These are phyloP conservation scores for Blastobotrys serpentis DNA, from an alignment of 1,139 yeast species.

Conservation along the genomic window DNA sequence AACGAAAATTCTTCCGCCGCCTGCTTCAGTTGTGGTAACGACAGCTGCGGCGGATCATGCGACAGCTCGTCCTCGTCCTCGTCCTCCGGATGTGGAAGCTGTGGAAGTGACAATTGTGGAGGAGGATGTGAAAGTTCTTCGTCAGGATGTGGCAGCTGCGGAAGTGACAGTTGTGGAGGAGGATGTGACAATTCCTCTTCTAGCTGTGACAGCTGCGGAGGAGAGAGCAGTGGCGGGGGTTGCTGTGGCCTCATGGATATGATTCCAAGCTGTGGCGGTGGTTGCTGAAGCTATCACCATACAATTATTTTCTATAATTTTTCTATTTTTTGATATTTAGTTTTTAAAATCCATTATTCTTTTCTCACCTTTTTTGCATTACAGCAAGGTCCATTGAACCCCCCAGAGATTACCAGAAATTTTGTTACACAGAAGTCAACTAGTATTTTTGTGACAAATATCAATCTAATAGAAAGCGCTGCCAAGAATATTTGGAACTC, in stretches of 20 bases:
- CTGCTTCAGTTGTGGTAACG: neutral
- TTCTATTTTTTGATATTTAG: neutral
- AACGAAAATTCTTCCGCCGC: neutral
- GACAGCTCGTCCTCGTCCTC: neutral
- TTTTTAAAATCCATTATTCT: neutral
- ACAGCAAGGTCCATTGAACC: too few species aligned
- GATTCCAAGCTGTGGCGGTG: conserved; percentile 1
- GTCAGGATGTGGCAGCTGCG: too few species aligned
- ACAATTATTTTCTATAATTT: neutral
- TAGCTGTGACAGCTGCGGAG: neutral
- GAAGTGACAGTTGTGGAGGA: neutral
- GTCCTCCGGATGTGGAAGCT: too few species aligned
- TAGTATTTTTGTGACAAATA: too few species aligned
- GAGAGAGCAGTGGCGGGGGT: neutral
- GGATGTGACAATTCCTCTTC: too few species aligned
- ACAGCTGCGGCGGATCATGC: neutral
- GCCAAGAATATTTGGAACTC: too few species aligned
- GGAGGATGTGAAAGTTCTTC: too few species aligned
- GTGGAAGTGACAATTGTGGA: neutral
- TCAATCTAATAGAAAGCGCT: too few species aligned
- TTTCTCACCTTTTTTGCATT: neutral
- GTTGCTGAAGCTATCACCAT: neutral
- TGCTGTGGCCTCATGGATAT: neutral
- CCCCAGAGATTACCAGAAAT: too few species aligned
- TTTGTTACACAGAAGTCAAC: too few species aligned